Evolutionary conservation across 106 monocot genomes (phyloP), one percentile per base, ranked within the genome.

Genomic region (Apostasia shenzhenica): DNA sequence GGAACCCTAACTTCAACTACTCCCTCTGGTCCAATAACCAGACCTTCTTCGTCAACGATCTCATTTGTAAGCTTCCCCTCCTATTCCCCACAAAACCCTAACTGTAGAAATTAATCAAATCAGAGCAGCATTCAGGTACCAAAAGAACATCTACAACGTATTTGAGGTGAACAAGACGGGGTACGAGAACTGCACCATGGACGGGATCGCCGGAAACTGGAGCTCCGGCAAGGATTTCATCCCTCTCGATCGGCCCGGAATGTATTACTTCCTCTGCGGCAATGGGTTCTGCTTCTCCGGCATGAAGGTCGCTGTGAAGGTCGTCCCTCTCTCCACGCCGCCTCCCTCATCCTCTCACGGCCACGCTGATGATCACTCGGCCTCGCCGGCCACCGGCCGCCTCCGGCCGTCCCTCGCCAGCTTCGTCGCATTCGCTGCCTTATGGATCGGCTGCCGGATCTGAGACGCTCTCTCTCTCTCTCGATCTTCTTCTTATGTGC

Each of bases 211-310:
- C 45, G 94, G 94, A 8, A 95, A 95, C 76, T 95, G 94, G 94
- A 95, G 73, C 80, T 91, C 85, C 69, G 94, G 94, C 46, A 91
- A 95, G 81, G 94, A 95, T 56, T 95, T 95, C 88, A 86, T 95
- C 51, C 80, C 78, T 8, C 77, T 95, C 9, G 11, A 68, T 70
- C 59, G 81, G 64, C 47, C 91, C 13, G 76, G 78, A 54, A 69
- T 46, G 12, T 91, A 95, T 77, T 95, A 91, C 82, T 95, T 95
- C 88, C 80, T 95, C 51, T 91, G 94, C 61, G 81, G 83, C 56
- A 84, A 81, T 54, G 84, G 88, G 1, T 78, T 79, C 69, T 93
- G 94, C 63, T 73, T 75, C 76, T 51, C 14, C 47, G 91, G 94
- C 41, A 95, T 95, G 94, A 85, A 86, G 80, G 79, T 95, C 57